These are phyloP conservation scores for Suhomyces kilbournensis DNA, from an alignment of 805 yeast genomes.

Conservation along the genomic window DNA sequence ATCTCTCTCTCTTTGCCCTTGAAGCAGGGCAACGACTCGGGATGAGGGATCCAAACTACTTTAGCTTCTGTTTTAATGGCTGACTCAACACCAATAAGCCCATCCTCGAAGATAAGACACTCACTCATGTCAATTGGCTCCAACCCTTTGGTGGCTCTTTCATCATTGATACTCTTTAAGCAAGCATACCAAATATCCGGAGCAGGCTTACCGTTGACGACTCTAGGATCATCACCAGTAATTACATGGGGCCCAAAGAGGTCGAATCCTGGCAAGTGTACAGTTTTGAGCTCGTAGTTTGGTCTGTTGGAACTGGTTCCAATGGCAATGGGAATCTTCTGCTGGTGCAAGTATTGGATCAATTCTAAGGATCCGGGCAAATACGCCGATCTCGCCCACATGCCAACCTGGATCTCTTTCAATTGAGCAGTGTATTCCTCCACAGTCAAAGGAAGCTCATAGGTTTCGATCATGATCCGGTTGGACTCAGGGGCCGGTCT, in stretches of 20 bases:
- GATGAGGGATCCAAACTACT: constrained; percentile 95
- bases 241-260: constrained; percentile 64
- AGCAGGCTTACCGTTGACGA: constrained; percentile 84
- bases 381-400: constrained; percentile 64
- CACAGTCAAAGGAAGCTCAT: constrained; percentile 60
- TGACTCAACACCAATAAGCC: constrained; percentile 83
- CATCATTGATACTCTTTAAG: constrained; percentile 61
- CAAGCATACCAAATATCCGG: constrained; percentile 94
- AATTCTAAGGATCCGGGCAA: constrained; percentile 85
- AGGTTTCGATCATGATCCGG: constrained; percentile 60
- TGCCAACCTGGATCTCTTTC: constrained; percentile 48
- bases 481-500: constrained; percentile 81
- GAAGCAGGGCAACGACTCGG: constrained; percentile 59
- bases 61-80: constrained; percentile 80
- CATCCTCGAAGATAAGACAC: constrained; percentile 92
- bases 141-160: constrained; percentile 40
- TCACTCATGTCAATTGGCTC: constrained; percentile 64
- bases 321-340: constrained; percentile 74
- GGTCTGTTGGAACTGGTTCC: constrained; percentile 77
- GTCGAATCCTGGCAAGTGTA: constrained; percentile 64
- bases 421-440: constrained; percentile 59
- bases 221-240: constrained; percentile 84
- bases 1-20: constrained; percentile 47
- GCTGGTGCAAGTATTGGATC: constrained; percentile 48
- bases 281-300: constrained; percentile 71